Conservation (phyloP, 2,329 filamentous ascomycete species). For the Hypoxylon sp. region DNA sequence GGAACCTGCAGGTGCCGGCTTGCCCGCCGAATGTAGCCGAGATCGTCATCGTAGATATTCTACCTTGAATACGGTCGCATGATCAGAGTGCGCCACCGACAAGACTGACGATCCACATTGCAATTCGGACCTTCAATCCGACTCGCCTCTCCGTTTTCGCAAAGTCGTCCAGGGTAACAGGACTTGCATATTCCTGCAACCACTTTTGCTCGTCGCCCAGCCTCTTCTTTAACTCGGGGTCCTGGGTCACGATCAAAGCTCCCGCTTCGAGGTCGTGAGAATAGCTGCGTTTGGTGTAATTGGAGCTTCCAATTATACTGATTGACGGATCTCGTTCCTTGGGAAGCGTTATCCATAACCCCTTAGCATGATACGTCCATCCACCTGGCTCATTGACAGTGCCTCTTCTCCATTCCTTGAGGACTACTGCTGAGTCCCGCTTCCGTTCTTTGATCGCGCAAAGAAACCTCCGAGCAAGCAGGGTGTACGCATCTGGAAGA, state of each 20-base stretch:
- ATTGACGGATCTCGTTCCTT: conserved; percentile 77
- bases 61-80: background rate
- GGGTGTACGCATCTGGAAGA: conserved; percentile 91
- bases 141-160: conserved; percentile 86
- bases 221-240: conserved; percentile 78
- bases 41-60: conserved; percentile 14
- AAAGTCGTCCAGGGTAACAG: conserved; percentile 83
- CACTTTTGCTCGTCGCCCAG: conserved; percentile 86
- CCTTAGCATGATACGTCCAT: conserved; percentile 99
- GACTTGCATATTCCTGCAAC: conserved; percentile 80
- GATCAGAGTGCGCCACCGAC: conserved; percentile 86
- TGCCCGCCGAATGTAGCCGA: conserved; percentile 10
- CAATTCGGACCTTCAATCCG: conserved; percentile 84
- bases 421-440: conserved; percentile 71
- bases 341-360: conserved; percentile 87
- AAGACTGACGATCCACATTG: conserved; percentile 93
- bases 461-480: conserved; percentile 87
- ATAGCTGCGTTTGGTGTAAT: conserved; percentile 96
- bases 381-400: conserved; percentile 84
- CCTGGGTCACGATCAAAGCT: conserved; percentile 84
- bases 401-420: conserved; percentile 91
- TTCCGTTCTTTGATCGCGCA: conserved; percentile 66
- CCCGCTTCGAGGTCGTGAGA: conserved; percentile 92
- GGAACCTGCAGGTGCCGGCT: conserved; percentile 13
- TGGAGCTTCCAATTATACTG: conserved; percentile 90